These are phyloP conservation scores for Lobosporangium transversale DNA, from an alignment of 192 early-diverging fungal species.

Conservation along the genomic window DNA sequence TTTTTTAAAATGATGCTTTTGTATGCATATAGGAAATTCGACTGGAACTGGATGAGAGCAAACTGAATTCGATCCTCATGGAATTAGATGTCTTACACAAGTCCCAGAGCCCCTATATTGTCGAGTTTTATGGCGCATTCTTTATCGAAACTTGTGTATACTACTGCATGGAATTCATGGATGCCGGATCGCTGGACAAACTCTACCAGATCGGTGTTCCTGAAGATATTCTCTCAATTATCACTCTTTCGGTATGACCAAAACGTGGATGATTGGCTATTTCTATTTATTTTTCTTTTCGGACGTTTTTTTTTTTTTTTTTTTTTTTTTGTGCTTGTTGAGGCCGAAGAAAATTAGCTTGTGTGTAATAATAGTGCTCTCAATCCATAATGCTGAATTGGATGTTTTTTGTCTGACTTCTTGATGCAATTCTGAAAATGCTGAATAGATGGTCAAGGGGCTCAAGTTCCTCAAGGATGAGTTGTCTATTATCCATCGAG, in stretches of 20 bases:
- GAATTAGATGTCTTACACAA: constrained; percentile 95
- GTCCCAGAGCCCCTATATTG: constrained; percentile 86
- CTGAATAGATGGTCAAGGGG: constrained; percentile 77
- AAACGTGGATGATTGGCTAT: neutral
- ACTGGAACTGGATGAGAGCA: constrained; percentile 88
- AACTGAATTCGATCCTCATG: constrained; percentile 95
- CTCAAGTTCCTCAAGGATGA: constrained; percentile 88
- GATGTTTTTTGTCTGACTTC: constrained; percentile 16
- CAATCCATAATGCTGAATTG: constrained; percentile 3
- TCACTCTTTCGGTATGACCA: constrained; percentile 72
- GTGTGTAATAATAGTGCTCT: no score
- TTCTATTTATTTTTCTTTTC: no score
- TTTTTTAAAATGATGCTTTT: no score
- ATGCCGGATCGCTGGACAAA: constrained; percentile 91
- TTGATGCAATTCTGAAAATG: no score
- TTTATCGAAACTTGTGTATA: constrained; percentile 97
- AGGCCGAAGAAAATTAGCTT: no score
- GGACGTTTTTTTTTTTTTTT: no score
- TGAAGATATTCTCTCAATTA: constrained; percentile 80
- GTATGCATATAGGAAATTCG: constrained; percentile 89
- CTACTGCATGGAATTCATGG: constrained; percentile 99
- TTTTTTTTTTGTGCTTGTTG: no score
- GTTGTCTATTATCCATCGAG: constrained; percentile 89
- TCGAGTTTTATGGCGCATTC: constrained; percentile 99
- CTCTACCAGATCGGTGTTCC: constrained; percentile 84